A percentile compares a stretch with the other conserved stretches of the same genome.
Conservation (phyloP, 2,329 filamentous ascomycete genomes). For the Ilyonectria robusta region DNA sequence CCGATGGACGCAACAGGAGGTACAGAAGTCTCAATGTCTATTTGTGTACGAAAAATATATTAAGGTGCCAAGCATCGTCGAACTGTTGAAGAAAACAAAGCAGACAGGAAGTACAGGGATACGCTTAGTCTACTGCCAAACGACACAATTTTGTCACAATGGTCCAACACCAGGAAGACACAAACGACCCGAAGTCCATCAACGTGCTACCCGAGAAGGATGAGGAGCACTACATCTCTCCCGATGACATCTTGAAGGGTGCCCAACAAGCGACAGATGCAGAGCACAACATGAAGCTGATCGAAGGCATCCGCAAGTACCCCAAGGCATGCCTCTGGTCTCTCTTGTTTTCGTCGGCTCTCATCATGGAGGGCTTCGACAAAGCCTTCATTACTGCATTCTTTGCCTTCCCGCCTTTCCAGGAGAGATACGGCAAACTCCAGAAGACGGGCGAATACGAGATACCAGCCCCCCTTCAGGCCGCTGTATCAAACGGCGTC, state of each 20-base stretch:
- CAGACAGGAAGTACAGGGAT: not conserved
- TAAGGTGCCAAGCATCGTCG: not conserved
- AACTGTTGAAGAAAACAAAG: too few species aligned
- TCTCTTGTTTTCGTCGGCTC: conserved; percentile 54
- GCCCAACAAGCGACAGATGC: conserved; percentile 35
- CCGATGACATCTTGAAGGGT: conserved; percentile 34
- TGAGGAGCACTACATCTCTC: conserved; percentile 27
- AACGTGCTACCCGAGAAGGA: conserved; percentile 26
- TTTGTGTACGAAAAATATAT: not conserved
- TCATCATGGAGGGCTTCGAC: conserved; percentile 59
- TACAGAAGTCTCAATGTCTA: not conserved
- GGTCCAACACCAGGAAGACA: conserved; percentile 37
- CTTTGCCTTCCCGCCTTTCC: conserved; percentile 55
- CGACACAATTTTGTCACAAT: conserved; percentile 2
- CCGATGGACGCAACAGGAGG: not conserved
- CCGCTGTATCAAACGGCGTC: conserved; percentile 62
- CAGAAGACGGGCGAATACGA: conserved; percentile 56
- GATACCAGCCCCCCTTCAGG: conserved; percentile 64
- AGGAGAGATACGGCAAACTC: conserved; percentile 54
- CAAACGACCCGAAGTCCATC: conserved; percentile 28
- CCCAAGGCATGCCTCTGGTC: conserved; percentile 55
- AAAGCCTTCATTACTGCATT: conserved; percentile 56
- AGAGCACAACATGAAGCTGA: conserved; percentile 51
- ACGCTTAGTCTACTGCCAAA: not conserved
- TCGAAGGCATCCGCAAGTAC: conserved; percentile 56